These are phyloP conservation scores for Mycena epipterygia DNA, from an alignment of 768 basidiomycete species.

Conservation along the genomic window DNA sequence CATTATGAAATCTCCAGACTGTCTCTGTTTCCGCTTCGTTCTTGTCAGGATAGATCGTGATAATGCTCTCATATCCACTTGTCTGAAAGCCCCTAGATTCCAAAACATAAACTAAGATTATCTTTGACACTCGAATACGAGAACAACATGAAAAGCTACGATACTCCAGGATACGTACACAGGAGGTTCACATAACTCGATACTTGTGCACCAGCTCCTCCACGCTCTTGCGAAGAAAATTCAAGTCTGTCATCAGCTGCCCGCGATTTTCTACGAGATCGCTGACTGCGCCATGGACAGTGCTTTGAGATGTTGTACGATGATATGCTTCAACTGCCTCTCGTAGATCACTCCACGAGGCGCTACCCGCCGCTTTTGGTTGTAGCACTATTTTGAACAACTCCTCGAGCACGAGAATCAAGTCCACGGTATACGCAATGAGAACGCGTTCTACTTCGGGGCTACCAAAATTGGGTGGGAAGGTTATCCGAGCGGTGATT, in stretches of 20 bases:
- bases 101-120: too few relatives aligned
- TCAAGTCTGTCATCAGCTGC: background rate
- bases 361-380: background rate
- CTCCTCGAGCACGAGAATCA: conserved; percentile 1
- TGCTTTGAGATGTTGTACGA: background rate
- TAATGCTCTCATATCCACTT: too few relatives aligned
- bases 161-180: too few relatives aligned
- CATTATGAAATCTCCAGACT: too few relatives aligned
- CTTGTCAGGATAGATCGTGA: too few relatives aligned
- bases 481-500: too few relatives aligned
- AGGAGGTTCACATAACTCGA: background rate
- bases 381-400: background rate
- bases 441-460: background rate
- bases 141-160: too few relatives aligned
- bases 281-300: background rate
- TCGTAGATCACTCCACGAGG: background rate
- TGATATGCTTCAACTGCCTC: background rate
- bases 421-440: conserved; percentile 3
- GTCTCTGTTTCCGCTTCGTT: too few relatives aligned
- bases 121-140: too few relatives aligned
- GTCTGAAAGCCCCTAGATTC: too few relatives aligned
- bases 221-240: background rate
- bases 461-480: background rate
- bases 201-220: background rate
- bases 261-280: background rate